phyloP scores from a whole-genome alignment of 2,329 filamentous ascomycete species.

The Bipolaris oryzae region DNA sequence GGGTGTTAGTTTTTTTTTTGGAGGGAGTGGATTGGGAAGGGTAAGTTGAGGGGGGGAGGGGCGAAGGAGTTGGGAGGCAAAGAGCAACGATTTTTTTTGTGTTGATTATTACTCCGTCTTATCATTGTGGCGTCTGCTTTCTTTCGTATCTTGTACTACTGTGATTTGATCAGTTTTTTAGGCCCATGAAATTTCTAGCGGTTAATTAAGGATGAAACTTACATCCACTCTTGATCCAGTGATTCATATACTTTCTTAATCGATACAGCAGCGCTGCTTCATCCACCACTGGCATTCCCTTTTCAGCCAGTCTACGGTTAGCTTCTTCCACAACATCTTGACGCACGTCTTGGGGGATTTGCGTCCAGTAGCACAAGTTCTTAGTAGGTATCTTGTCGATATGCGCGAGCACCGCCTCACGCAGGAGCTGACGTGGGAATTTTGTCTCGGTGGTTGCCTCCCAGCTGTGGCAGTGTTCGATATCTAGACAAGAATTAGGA shows the following conservation, averaged over 20 bases:
- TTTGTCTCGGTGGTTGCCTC: background rate
- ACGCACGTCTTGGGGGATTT: constrained; percentile 7
- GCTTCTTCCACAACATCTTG: constrained; percentile 1
- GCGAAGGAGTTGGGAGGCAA: background rate
- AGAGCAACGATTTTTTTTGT: background rate
- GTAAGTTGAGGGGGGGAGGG: background rate
- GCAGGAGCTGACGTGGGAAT: background rate
- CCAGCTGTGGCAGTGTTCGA: constrained; percentile 1
- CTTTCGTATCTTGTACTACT: background rate
- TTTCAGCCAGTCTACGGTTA: constrained; percentile 4
- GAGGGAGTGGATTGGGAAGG: no score
- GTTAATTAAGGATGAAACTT: background rate
- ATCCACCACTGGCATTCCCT: constrained; percentile 7
- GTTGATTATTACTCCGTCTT: background rate
- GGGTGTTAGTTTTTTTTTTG: no score
- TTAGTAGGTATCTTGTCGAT: background rate
- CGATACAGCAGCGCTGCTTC: constrained; percentile 7
- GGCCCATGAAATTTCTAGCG: background rate
- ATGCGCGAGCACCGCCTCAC: constrained; percentile 7
- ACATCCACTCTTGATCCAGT: constrained; percentile 8
- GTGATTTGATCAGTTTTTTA: background rate
- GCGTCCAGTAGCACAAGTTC: constrained; percentile 9
- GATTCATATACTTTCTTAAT: constrained; percentile 9
- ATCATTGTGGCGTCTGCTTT: background rate
- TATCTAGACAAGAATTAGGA: background rate